Evolutionary conservation across 2,329 filamentous ascomycete genomes (phyloP).

Genomic region (Falciphora oryzae): DNA sequence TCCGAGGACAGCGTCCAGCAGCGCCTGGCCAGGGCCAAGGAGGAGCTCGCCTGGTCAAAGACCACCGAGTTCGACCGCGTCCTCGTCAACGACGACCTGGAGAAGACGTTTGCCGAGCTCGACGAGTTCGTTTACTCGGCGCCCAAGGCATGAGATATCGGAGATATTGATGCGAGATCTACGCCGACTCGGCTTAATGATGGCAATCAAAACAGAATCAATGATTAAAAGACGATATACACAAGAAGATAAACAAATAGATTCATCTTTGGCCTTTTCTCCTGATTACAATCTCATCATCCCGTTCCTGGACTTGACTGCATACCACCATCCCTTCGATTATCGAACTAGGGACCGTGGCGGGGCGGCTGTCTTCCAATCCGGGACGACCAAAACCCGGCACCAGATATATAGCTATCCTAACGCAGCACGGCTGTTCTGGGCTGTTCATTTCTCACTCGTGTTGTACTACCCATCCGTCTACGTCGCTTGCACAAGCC

Average conservation of each 20-base stretch:
- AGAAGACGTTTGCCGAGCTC: conserved; percentile 45
- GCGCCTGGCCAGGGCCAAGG: conserved; percentile 63
- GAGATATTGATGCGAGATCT: not conserved
- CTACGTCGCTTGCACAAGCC: too few species aligned
- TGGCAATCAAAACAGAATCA: not conserved
- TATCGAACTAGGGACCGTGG: too few species aligned
- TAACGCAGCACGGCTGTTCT: too few species aligned
- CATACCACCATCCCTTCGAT: too few species aligned
- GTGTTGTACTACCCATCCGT: too few species aligned
- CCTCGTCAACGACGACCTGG: conserved; percentile 35
- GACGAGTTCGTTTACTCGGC: conserved; percentile 42
- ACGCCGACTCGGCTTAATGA: not conserved
- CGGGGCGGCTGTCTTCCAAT: too few species aligned
- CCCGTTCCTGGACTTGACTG: too few species aligned
- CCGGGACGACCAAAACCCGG: too few species aligned
- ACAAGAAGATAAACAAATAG: not conserved
- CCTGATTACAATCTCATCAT: not conserved
- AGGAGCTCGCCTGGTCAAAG: conserved; percentile 69
- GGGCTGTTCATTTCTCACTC: too few species aligned
- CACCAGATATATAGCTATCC: too few species aligned
- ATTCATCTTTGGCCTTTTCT: not conserved
- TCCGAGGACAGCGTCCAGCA: conserved; percentile 65
- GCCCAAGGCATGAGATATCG: not conserved
- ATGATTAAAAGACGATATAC: not conserved
- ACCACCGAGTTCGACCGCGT: conserved; percentile 50